phyloP scores from a whole-genome alignment of 2,329 filamentous ascomycete species.

The Mycosphaerelloides madeirae region DNA sequence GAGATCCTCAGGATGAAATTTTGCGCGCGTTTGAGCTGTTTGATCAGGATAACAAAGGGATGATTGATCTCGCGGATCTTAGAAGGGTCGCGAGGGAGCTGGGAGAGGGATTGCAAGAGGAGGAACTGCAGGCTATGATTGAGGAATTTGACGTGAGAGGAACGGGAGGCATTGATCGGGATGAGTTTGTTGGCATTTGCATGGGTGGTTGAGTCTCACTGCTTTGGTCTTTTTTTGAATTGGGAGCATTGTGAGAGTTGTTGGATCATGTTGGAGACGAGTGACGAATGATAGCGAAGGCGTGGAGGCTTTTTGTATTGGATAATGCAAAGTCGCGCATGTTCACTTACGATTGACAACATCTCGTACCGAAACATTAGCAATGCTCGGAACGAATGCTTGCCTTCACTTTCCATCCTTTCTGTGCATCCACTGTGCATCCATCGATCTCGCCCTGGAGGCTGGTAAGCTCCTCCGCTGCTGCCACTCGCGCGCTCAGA shows the following conservation, averaged over 20 bases:
- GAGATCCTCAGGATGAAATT: constrained; percentile 89
- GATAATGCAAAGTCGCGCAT: too few species aligned
- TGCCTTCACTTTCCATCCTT: background rate
- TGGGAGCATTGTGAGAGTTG: background rate
- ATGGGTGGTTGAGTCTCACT: constrained; percentile 36
- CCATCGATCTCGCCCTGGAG: constrained; percentile 19
- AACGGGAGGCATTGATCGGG: constrained; percentile 67
- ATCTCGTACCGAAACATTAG: too few species aligned
- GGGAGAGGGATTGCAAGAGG: constrained; percentile 86
- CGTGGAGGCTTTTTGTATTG: background rate
- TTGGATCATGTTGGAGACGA: background rate
- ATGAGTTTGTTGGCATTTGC: constrained; percentile 64
- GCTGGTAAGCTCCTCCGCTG: constrained; percentile 24
- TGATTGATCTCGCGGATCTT: constrained; percentile 84
- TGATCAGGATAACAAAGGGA: constrained; percentile 85
- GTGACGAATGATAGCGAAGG: constrained; percentile 3
- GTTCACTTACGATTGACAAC: too few species aligned
- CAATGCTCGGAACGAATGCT: background rate
- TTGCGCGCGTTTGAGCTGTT: constrained; percentile 88
- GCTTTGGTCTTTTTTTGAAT: background rate
- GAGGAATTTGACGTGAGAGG: constrained; percentile 95
- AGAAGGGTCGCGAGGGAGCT: constrained; percentile 82
- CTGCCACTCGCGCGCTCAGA: constrained; percentile 10
- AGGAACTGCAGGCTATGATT: constrained; percentile 92
- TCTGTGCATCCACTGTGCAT: background rate